These are phyloP conservation scores for Penicillium verhagenii DNA, from an alignment of 495 filamentous ascomycete genomes.

Conservation along the genomic window DNA sequence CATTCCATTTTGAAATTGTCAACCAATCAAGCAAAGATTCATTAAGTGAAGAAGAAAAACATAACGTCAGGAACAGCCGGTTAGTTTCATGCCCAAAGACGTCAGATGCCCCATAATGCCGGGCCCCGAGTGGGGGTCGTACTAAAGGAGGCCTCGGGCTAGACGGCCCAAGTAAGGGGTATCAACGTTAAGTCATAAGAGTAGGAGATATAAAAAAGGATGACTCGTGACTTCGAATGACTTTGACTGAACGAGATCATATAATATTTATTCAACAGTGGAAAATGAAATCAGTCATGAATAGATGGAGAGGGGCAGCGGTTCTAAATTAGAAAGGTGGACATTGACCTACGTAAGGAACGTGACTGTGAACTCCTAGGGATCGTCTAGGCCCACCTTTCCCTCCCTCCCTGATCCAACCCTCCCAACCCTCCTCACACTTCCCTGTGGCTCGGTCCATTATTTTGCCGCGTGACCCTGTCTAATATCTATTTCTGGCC, in stretches of 20 bases:
- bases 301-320: not conserved
- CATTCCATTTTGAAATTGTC: not conserved
- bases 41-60: not conserved
- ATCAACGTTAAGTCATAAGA: not conserved
- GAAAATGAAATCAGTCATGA: not conserved
- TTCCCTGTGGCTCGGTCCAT: slow-evolving; percentile 6
- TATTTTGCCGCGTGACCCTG: slow-evolving; percentile 3
- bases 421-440: slow-evolving; percentile 7
- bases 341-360: slow-evolving; percentile 27
- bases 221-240: too few species aligned
- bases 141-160: not conserved
- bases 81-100: slow-evolving; percentile 31
- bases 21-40: not conserved
- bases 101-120: slow-evolving; percentile 28
- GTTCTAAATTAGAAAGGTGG: not conserved
- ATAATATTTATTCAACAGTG: too few species aligned
- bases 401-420: slow-evolving; percentile 27
- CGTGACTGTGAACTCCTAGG: slow-evolving; percentile 32
- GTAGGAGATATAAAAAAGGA: not conserved
- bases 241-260: too few species aligned
- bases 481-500: not conserved
- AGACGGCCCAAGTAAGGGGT: not conserved
- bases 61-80: slow-evolving; percentile 17
- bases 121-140: slow-evolving; percentile 20
- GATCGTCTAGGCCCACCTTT: slow-evolving; percentile 28